Conservation (phyloP, 345 rosid genomes). For the Linum trigynum region DNA sequence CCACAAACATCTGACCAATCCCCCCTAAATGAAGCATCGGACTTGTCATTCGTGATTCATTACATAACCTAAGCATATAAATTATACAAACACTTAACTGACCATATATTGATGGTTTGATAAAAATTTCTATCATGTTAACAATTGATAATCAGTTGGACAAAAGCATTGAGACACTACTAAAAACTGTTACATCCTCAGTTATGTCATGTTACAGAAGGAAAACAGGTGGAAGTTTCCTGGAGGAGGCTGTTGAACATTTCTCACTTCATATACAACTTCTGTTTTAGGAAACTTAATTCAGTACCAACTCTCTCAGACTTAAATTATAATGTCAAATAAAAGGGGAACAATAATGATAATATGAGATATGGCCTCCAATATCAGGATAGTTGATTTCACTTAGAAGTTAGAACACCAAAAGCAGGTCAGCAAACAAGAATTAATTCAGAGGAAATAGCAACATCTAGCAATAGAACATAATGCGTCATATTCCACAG, state of each 20-base stretch:
- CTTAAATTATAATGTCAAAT: neutral
- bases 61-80: neutral
- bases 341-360: neutral
- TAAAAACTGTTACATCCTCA: neutral
- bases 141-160: neutral
- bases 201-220: neutral
- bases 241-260: too few species aligned
- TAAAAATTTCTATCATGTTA: neutral
- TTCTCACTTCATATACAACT: too few species aligned
- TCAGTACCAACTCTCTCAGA: too few species aligned
- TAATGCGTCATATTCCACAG: neutral
- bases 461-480: neutral
- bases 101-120: neutral
- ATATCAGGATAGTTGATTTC: too few species aligned
- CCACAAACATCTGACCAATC: neutral
- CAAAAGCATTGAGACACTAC: conserved; percentile 2
- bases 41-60: neutral
- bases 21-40: neutral
- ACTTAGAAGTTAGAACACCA: too few species aligned
- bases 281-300: too few species aligned
- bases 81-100: neutral
- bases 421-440: too few species aligned
- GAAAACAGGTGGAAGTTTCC: too few species aligned
- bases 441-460: neutral
- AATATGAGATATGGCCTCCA: too few species aligned